Percentiles rank a stretch among this genome's conserved stretches.
These are phyloP conservation scores for Fagus crenata DNA, from an alignment of 306 rosid species.

Conservation along the genomic window DNA sequence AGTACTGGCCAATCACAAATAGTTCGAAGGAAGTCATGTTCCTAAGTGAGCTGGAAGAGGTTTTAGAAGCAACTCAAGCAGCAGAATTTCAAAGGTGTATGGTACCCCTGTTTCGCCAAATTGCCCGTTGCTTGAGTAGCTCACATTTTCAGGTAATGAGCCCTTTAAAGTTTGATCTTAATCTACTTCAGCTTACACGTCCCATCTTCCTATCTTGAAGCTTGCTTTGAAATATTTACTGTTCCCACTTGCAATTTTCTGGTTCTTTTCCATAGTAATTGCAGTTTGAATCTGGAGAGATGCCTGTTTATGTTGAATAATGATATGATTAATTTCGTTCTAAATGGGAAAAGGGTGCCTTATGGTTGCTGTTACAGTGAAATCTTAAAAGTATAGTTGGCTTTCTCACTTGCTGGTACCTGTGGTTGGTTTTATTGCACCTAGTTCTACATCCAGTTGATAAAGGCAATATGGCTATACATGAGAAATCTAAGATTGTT, in stretches of 20 bases:
- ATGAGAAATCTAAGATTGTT: not conserved
- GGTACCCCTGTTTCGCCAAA: slow-evolving; percentile 56
- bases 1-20: slow-evolving; percentile 63
- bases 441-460: not conserved
- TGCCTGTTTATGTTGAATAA: slow-evolving; percentile 1
- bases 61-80: slow-evolving; percentile 59
- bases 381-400: not conserved
- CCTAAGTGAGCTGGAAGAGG: slow-evolving; percentile 59
- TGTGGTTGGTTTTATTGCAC: not conserved
- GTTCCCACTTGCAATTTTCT: slow-evolving; percentile 1
- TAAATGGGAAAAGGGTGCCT: slow-evolving; percentile 2
- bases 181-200: not conserved
- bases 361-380: not conserved
- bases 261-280: not conserved
- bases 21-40: slow-evolving; percentile 74
- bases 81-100: slow-evolving; percentile 62
- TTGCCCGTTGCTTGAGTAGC: slow-evolving; percentile 54
- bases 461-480: not conserved
- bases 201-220: not conserved
- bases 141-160: slow-evolving; percentile 57
- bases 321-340: not conserved
- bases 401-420: not conserved
- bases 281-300: not conserved
- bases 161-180: not conserved
- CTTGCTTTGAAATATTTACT: not conserved